Evolutionary conservation across 1,139 yeast genomes (phyloP).

Genomic region (Debaryomyces subglobosus): DNA sequence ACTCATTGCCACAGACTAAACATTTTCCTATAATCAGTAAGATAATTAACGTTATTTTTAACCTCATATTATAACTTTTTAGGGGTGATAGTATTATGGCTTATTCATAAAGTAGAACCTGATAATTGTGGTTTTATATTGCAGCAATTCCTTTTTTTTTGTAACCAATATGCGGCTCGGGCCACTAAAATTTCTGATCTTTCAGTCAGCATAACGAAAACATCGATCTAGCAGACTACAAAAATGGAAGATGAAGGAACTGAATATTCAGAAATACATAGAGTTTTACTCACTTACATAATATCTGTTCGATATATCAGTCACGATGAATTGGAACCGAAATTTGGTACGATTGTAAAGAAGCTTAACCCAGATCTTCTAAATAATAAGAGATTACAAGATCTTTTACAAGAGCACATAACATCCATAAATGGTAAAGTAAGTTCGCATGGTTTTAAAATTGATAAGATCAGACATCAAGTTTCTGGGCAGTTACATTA

Average conservation of each 20-base stretch:
- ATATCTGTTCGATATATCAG: conserved; percentile 34
- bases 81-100: neutral
- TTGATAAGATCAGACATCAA: conserved; percentile 45
- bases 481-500: conserved; percentile 34
- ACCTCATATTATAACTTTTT: neutral
- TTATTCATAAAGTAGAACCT: neutral
- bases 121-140: conserved; percentile 6
- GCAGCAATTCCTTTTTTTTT: conserved; percentile 6
- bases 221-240: neutral
- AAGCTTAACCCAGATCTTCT: conserved; percentile 9
- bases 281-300: conserved; percentile 48
- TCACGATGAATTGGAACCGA: conserved; percentile 17
- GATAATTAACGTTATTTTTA: neutral
- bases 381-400: neutral
- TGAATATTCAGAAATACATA: conserved; percentile 33
- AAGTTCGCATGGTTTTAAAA: conserved; percentile 45
- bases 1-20: neutral
- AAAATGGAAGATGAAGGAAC: neutral
- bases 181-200: conserved; percentile 1
- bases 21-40: neutral
- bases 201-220: conserved; percentile 1
- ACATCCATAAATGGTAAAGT: conserved; percentile 44
- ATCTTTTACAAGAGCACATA: conserved; percentile 27
- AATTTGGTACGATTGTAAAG: conserved; percentile 17
- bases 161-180: conserved; percentile 5